A percentile compares a stretch with the other conserved stretches of the same genome.
Conservation (phyloP, 2,329 filamentous ascomycete genomes). For the Pleoardoris graminearum region DNA sequence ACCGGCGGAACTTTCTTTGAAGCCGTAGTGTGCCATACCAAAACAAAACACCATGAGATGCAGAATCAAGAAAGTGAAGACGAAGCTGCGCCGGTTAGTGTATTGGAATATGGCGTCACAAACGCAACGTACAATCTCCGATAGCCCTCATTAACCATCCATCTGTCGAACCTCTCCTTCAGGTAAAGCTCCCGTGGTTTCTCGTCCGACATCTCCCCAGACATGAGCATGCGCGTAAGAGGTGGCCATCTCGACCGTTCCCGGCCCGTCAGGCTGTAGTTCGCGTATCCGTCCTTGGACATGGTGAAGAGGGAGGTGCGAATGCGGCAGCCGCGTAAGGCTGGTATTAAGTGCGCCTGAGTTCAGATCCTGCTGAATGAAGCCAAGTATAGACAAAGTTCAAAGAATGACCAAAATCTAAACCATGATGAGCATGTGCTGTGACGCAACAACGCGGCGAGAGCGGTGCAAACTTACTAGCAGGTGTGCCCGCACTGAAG, state of each 20-base stretch:
- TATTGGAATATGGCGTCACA: not conserved
- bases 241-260: slow-evolving; percentile 83
- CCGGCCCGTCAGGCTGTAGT: slow-evolving; percentile 43
- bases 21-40: slow-evolving; percentile 75
- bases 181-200: slow-evolving; percentile 68
- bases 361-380: slow-evolving; percentile 48
- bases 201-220: slow-evolving; percentile 78
- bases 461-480: slow-evolving; percentile 33
- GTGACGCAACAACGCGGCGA: slow-evolving; percentile 9
- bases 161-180: slow-evolving; percentile 75
- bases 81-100: slow-evolving; percentile 62
- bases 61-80: slow-evolving; percentile 72
- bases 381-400: slow-evolving; percentile 28
- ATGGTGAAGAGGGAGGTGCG: slow-evolving; percentile 25
- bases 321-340: slow-evolving; percentile 15
- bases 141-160: slow-evolving; percentile 90
- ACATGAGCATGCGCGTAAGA: slow-evolving; percentile 79
- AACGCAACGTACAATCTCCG: slow-evolving; percentile 68
- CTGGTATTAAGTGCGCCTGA: slow-evolving; percentile 31
- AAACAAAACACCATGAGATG: slow-evolving; percentile 80
- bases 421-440: slow-evolving; percentile 20
- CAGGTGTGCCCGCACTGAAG: slow-evolving; percentile 44
- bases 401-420: slow-evolving; percentile 41
- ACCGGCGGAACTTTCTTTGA: slow-evolving; percentile 71
- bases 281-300: slow-evolving; percentile 28